These are phyloP conservation scores for Solanum chacoense DNA, from an alignment of 305 asterid genomes.

Conservation along the genomic window DNA sequence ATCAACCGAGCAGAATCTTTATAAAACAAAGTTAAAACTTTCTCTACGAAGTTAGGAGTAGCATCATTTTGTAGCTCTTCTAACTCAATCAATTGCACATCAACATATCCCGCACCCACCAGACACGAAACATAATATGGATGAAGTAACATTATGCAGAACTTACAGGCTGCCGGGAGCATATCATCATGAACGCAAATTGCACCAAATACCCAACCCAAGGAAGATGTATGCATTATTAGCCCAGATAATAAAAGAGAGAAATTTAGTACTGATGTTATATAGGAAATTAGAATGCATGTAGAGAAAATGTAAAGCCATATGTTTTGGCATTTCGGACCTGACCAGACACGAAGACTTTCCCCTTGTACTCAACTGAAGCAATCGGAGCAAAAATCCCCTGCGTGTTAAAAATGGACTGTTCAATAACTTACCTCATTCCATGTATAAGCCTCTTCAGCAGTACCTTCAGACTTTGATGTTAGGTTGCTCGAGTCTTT, in stretches of 20 bases:
- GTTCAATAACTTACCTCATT: background rate
- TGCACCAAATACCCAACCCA: constrained; percentile 51
- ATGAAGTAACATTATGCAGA: background rate
- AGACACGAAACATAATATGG: background rate
- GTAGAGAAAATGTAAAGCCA: background rate
- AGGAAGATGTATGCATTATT: constrained; percentile 94
- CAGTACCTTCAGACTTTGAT: background rate
- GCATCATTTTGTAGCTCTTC: constrained; percentile 73
- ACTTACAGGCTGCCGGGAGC: constrained; percentile 95
- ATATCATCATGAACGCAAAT: constrained; percentile 83
- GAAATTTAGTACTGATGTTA: constrained; percentile 5
- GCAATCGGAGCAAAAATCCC: constrained; percentile 59
- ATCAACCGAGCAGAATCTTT: constrained; percentile 41
- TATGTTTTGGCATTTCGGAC: constrained; percentile 21
- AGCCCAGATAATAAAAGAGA: constrained; percentile 33
- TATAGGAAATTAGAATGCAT: background rate
- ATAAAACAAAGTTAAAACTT: constrained; percentile 57
- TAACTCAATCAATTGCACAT: constrained; percentile 51
- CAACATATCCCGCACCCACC: constrained; percentile 45
- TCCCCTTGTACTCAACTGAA: constrained; percentile 59
- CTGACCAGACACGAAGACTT: constrained; percentile 72
- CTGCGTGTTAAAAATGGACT: background rate
- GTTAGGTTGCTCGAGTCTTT: background rate
- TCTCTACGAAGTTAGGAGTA: constrained; percentile 61
- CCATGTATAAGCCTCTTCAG: background rate